Evolutionary conservation across 306 rosid species (phyloP), one percentile per base, ranked within the genome.

Genomic region (Pyrus bretschneideri): DNA sequence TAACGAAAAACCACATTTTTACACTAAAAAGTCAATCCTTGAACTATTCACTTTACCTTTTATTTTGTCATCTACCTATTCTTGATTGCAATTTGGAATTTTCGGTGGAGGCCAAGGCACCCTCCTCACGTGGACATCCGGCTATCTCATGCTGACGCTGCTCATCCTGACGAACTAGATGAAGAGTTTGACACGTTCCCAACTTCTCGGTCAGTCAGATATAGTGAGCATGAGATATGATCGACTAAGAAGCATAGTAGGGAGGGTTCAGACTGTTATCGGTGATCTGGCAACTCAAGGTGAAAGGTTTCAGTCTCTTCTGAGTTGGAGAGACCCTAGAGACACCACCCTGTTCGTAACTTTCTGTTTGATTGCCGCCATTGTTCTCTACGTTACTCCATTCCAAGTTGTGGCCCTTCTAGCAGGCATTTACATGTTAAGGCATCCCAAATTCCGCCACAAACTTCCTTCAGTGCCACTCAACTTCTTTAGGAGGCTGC

Each of bases 261-360:
- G 98, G 68, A 89, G 96, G 76, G 97, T 93, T 30, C 98, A 91
- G 69, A 88, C 88, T 10, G 97, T 89, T 76, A 84, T 93, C 4
- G 93, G 97, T 33, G 98, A 93, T 73, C 12, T 93, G 63, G 98
- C 93, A 14, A 89, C 96, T n/a, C 97, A 93, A 87, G 97, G 97
- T 14, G 98, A 93, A 77, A 85, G 98, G 78, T 82, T 93, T 67
- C 97, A 89, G 68, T 88, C 88, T 13, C 79, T 93, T 66, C 63
- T 89, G 45, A 93, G 98, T 30, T 93, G 98, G 98, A 88, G 98
- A 81, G 98, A 93, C 75, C 98, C 97, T 75, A 88, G 98, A 72
- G 93, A 96, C 23, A 93, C 90, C 33, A 72, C 96, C 19, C 67
- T 93, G 61, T 93, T 91, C 63, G 69, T 90, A 12, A 82, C 80